Base-by-base conservation (phyloP, 805 yeast genomes). In the Dipodascopsis uninucleata region DNA sequence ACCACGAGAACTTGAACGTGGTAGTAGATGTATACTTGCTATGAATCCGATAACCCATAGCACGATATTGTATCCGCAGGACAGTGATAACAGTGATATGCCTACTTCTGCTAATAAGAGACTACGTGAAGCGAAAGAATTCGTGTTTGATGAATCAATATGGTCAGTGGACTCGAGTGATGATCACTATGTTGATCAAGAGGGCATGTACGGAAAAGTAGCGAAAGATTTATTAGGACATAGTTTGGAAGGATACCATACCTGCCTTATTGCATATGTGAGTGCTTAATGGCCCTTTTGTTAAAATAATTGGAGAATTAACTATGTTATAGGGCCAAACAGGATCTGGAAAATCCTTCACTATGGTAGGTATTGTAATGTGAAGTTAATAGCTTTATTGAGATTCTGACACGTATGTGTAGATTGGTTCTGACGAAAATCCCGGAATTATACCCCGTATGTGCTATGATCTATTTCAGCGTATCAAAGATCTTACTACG, bases 381-480 rank as follows among this genome's bases (percentile, higher is more conserved):
- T n/a, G n/a, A n/a, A n/a, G n/a, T n/a, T n/a, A n/a, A 26, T 26
- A 26, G 29, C 12, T 12, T 12, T 26, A 26, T 12, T 12, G 29
- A 14, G 29, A 16, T 2, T 24, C 46, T 3, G 56, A 43, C 10
- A 41, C 18, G 9, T 32, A n/a, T 16, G 40, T 12, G 5, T 23
- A 31, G 14, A 75, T 81, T 61, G 78, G 79, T 0, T 52, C 68
- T 16, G 55, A 66, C 2, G 58, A 56, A 5, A 62, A 68, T 2
- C 72, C 72, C 33, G 90, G 90, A 0, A 67, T 82, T 62, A 79
- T 82, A 23, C 83, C 86, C 2, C 43, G 68, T 37, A 64, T 78
- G 7, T 71, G 80, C 34, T 49, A 63, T 25, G 75, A 74, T 41
- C 62, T 81, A 5, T 69, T 79, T 49, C 58, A 62, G 2, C 67